Conservation (phyloP, 2,329 filamentous ascomycete genomes). For the Diaporthe australafricana region DNA sequence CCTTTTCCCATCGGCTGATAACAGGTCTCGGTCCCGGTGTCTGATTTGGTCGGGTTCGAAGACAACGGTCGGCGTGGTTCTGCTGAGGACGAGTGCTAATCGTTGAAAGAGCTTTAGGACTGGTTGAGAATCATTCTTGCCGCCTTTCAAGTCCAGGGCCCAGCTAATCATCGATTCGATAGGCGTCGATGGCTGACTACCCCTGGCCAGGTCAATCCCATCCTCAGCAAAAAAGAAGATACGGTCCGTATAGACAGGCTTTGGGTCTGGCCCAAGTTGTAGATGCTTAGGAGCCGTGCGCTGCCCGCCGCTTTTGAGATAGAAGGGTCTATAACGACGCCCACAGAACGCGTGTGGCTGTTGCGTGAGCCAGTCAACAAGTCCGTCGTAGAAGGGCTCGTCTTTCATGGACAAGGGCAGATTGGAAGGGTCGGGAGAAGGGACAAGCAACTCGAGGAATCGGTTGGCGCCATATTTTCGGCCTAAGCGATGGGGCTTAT, state of each 20-base stretch:
- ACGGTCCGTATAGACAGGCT: slow-evolving; percentile 52
- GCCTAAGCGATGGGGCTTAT: slow-evolving; percentile 62
- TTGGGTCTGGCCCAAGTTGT: slow-evolving; percentile 44
- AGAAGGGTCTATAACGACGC: slow-evolving; percentile 62
- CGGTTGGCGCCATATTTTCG: slow-evolving; percentile 69
- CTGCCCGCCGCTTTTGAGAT: slow-evolving; percentile 49
- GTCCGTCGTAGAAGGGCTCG: slow-evolving; percentile 45
- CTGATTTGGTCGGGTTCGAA: slow-evolving; percentile 61
- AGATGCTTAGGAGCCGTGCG: slow-evolving; percentile 53
- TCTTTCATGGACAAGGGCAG: slow-evolving; percentile 46
- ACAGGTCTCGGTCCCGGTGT: slow-evolving; percentile 50
- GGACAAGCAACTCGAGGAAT: slow-evolving; percentile 67
- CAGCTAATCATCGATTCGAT: slow-evolving; percentile 61
- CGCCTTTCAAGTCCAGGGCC: slow-evolving; percentile 57
- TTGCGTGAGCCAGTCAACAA: slow-evolving; percentile 55
- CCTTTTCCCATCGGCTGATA: slow-evolving; percentile 50
- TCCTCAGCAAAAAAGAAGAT: slow-evolving; percentile 68
- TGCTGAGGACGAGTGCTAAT: slow-evolving; percentile 65
- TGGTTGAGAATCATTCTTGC: slow-evolving; percentile 57
- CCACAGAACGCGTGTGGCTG: slow-evolving; percentile 57
- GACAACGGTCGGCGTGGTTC: slow-evolving; percentile 58
- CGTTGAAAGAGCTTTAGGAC: slow-evolving; percentile 70
- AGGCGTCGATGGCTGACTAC: slow-evolving; percentile 43
- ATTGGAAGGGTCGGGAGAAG: slow-evolving; percentile 51
- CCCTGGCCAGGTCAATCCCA: slow-evolving; percentile 54